Evolutionary conservation across 306 rosid species (phyloP).

Genomic region (Vicia faba): DNA sequence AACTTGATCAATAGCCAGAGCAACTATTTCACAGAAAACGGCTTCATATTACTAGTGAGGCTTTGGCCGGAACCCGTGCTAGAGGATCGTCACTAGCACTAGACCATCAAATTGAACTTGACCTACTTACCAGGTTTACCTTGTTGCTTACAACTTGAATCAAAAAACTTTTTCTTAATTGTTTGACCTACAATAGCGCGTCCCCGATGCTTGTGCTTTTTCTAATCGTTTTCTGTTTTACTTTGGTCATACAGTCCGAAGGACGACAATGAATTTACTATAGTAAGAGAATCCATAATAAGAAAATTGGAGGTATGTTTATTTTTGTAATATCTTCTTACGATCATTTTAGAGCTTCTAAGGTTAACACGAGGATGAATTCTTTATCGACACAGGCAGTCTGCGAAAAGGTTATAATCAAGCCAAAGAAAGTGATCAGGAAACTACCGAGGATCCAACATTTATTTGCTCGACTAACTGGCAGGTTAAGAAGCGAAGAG

Average conservation of each 20-base stretch:
- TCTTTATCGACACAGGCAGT: slow-evolving; percentile 55
- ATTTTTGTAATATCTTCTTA: slow-evolving; percentile 16
- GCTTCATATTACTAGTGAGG: slow-evolving; percentile 79
- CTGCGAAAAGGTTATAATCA: slow-evolving; percentile 60
- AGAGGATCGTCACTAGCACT: slow-evolving; percentile 67
- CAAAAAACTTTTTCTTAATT: slow-evolving; percentile 17
- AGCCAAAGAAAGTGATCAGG: slow-evolving; percentile 71
- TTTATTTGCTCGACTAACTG: slow-evolving; percentile 72
- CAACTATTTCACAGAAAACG: slow-evolving; percentile 93
- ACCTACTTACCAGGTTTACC: slow-evolving; percentile 87
- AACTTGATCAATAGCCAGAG: slow-evolving; percentile 90
- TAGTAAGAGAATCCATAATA: slow-evolving; percentile 80
- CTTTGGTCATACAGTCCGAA: slow-evolving; percentile 62
- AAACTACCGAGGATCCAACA: slow-evolving; percentile 91
- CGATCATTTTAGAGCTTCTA: slow-evolving; percentile 6
- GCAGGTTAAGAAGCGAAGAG: slow-evolving; percentile 70
- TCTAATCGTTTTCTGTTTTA: slow-evolving; percentile 20
- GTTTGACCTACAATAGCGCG: neutral
- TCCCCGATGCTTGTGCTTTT: slow-evolving; percentile 20
- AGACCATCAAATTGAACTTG: slow-evolving; percentile 80
- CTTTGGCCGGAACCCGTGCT: slow-evolving; percentile 97
- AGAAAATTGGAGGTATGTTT: slow-evolving; percentile 80
- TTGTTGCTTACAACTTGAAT: slow-evolving; percentile 22
- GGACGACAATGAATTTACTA: slow-evolving; percentile 87
- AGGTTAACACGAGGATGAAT: slow-evolving; percentile 15